These are phyloP conservation scores for Flueggea neowawraea DNA, from an alignment of 441 rosid species.

Conservation along the genomic window DNA sequence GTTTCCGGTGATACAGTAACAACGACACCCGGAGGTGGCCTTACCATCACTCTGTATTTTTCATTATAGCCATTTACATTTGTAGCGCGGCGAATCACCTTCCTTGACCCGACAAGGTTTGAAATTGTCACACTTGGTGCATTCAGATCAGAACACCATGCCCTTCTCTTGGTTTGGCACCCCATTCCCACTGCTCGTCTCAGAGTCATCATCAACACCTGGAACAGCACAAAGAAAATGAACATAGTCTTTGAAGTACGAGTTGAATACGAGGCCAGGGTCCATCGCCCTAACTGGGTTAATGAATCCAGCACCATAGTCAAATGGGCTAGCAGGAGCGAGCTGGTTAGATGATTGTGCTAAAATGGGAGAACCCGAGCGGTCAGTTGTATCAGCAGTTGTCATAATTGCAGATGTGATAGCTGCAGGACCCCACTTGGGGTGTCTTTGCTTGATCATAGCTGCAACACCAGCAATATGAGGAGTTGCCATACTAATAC, in stretches of 20 bases:
- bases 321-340: conserved; percentile 87
- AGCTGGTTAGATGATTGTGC: conserved; percentile 72
- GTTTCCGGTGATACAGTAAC: conserved; percentile 23
- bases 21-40: conserved; percentile 36
- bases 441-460: conserved; percentile 72
- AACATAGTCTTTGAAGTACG: conserved; percentile 57
- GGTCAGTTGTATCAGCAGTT: conserved; percentile 49
- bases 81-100: conserved; percentile 45
- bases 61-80: conserved; percentile 51
- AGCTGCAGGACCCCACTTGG: conserved; percentile 77
- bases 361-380: conserved; percentile 61
- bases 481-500: conserved; percentile 98
- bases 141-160: conserved; percentile 70
- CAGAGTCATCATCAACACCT: conserved; percentile 50
- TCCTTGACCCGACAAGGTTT: conserved; percentile 44
- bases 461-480: conserved; percentile 91
- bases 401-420: conserved; percentile 88
- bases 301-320: conserved; percentile 88
- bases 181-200: conserved; percentile 59
- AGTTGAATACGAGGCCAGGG: conserved; percentile 72
- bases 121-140: conserved; percentile 69
- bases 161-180: conserved; percentile 37
- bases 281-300: conserved; percentile 83
- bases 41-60: conserved; percentile 35
- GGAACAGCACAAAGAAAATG: conserved; percentile 84